Evolutionary conservation across 495 filamentous ascomycete species (phyloP), one percentile per base, ranked within the genome.

Genomic region (Daldinia childiae): DNA sequence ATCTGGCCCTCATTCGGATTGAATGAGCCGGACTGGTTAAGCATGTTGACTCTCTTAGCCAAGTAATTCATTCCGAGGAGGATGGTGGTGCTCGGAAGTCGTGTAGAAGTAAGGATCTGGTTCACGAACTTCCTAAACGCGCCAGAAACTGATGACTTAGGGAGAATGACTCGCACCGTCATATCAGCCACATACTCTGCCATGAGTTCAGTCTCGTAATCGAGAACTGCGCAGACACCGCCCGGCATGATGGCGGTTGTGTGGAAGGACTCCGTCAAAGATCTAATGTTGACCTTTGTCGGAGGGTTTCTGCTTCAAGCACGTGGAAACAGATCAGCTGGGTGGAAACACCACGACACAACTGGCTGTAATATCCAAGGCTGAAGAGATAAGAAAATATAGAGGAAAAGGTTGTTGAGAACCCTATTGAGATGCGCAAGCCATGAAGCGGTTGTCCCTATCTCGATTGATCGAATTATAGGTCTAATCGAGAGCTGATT

Each of bases 131-230:
- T 98, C 73, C 93, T 90, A 80, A 95, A 98, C 52, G 93, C 89
- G 19, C 90, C 87, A 58, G 91, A 87, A 59, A 93, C 88, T 66
- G 85, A 79, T 48, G 76, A 79, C 78, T 86, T 88, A 78, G 90
- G 89, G 73, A 89, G 87, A 74, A 94, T 89, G 77, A 93, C 90
- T 85, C 91, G 91, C 74, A 86, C 87, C 58, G 95, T 89, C 89
- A 94, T 96, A 76, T 97, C 92, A 58, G 93, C 90, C 77, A 99
- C 95, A 82, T 97, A 99, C 76, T 98, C 94, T 62, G 94, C 92
- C 94, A 98, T 99, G 79, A 93, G 86, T 71, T 97, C 94, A 89
- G 98, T 95, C 79, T 98, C 95, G 80, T 99, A 99, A 84, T 99
- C 96, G 79, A 99, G 88, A 80, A 96, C 91, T 62, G 93, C 92